A percentile compares a stretch with the other conserved stretches of the same genome.
Evolutionary conservation across 768 basidiomycete genomes (phyloP).

Genomic region (Suillus variegatus): DNA sequence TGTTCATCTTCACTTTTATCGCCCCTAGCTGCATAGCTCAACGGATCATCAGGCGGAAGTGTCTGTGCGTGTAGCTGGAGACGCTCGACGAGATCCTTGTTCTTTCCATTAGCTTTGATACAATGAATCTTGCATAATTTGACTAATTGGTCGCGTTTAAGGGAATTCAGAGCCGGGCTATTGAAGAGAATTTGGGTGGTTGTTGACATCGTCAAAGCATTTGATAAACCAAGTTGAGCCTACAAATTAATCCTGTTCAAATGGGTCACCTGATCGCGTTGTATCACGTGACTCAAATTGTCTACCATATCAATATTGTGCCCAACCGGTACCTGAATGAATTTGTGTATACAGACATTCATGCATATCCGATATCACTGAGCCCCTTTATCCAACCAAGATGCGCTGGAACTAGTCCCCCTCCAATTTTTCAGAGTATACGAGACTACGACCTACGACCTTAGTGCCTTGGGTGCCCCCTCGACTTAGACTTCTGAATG

Average conservation of each 20-base stretch:
- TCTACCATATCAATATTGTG: neutral
- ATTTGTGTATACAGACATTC: neutral
- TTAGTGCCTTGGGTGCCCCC: neutral
- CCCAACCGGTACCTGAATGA: neutral
- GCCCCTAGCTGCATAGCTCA: slow-evolving; percentile 56
- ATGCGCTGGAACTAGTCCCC: neutral
- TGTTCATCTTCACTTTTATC: slow-evolving; percentile 41
- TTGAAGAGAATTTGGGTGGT: slow-evolving; percentile 83
- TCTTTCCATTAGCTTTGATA: slow-evolving; percentile 82
- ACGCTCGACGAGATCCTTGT: slow-evolving; percentile 66
- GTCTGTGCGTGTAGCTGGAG: slow-evolving; percentile 67
- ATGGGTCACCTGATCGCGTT: slow-evolving; percentile 10
- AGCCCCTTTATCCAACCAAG: neutral
- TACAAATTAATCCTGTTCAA: neutral
- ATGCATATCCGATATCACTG: neutral
- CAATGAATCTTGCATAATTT: slow-evolving; percentile 84
- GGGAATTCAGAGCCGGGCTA: slow-evolving; percentile 78
- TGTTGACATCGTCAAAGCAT: slow-evolving; percentile 50
- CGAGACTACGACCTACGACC: neutral
- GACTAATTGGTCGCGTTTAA: slow-evolving; percentile 83
- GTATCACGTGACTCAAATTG: neutral
- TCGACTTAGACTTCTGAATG: neutral
- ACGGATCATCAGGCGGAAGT: slow-evolving; percentile 57
- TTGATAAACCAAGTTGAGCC: neutral
- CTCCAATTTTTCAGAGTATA: neutral